Base-by-base conservation (phyloP, 2,329 filamentous ascomycete species). In the Penicillium sp. region DNA sequence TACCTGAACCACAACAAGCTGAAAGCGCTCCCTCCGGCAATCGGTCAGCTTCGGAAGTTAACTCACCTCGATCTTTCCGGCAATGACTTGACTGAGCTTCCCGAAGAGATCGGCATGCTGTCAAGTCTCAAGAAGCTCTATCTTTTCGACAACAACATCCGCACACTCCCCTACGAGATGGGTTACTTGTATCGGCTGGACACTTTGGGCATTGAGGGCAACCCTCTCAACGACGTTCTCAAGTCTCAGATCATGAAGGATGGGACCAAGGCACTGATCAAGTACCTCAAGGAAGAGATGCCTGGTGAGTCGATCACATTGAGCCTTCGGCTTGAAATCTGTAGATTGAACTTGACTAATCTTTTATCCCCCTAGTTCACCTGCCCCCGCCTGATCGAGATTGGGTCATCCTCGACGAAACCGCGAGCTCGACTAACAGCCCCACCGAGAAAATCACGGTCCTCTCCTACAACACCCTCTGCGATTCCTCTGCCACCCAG, bases 1-100 rank as follows among this genome's bases (percentile, higher is more conserved):
- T 96, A 95, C 71, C 84, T 99, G 56, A 91, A 91, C 63, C 92
- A 91, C 61, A 99, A 99, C 79, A 92, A 91, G 69, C 81, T 99
- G 53, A 85, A 85, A 25, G 80, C 81, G 41, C 77, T 99, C n/a
- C 91, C 92, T 11, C 77, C 88, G 33, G 80, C 85, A 20, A 90
- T 99, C 68, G 92, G 94, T 35, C 82, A 87, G 63, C 79, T 99
- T 58, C 86, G 92, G 58, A 87, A 88, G 57, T 76, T 99, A 44
- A 88, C 84, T 31, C 83, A 92, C 64, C 81, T 99, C 44, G 92
- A 99, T 71, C 81, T 92, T 3, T 97, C 94, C 0, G 85, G 87
- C 74, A 99, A 99, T 71, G 84, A 92, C 55, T 80, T 99, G 54
- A 81, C 81, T 8, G 85, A 88, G 58, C 78, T 99, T 4, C 94